Conservation (phyloP, 2,329 filamentous ascomycete genomes). For the Paraphoma chrysanthemicola region DNA sequence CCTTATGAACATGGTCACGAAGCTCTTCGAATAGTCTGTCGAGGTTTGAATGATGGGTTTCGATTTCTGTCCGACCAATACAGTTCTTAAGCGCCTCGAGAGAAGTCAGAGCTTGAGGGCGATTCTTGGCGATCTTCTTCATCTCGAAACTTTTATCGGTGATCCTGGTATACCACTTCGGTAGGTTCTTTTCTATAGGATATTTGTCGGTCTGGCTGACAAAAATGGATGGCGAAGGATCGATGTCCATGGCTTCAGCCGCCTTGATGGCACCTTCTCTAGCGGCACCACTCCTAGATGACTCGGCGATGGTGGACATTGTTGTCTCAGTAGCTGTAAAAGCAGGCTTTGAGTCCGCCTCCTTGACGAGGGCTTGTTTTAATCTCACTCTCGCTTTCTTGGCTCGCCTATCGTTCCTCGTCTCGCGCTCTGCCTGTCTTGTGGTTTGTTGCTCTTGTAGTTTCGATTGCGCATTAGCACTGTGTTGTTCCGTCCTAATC, state of each 20-base stretch:
- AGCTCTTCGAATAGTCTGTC: conserved; percentile 38
- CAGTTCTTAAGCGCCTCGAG: conserved; percentile 34
- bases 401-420: not conserved
- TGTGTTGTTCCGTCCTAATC: too few relatives aligned
- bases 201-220: conserved; percentile 2
- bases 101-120: conserved; percentile 15
- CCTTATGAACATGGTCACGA: conserved; percentile 47
- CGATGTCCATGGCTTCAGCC: not conserved
- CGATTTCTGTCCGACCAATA: conserved; percentile 24
- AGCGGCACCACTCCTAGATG: not conserved
- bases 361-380: not conserved
- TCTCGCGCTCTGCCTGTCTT: not conserved
- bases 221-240: not conserved
- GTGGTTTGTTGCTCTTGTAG: not conserved
- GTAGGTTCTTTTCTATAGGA: not conserved
- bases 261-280: not conserved
- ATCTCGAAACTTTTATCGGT: not conserved
- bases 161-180: conserved; percentile 24
- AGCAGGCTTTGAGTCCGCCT: not conserved
- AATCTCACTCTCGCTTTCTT: conserved; percentile 4
- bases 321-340: not conserved
- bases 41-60: conserved; percentile 3
- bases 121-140: conserved; percentile 16
- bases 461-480: not conserved
- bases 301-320: not conserved